Evolutionary conservation across 163 green algal species (phyloP).

Genomic region (Picocystis sp.): DNA sequence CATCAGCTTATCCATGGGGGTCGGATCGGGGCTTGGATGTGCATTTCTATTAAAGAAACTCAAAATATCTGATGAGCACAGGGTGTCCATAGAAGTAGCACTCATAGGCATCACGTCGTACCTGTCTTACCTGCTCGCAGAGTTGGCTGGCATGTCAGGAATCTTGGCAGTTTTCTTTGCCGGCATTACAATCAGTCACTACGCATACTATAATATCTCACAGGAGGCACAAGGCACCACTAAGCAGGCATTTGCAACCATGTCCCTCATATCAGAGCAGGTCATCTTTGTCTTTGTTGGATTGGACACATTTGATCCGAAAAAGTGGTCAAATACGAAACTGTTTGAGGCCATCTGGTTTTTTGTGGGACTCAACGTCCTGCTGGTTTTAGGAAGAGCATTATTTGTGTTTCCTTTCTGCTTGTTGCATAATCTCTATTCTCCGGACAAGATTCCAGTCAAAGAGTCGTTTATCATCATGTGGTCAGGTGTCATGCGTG

Average conservation of each 20-base stretch:
- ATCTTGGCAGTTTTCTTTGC: slow-evolving; percentile 77
- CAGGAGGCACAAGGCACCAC: slow-evolving; percentile 26
- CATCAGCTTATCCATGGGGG: slow-evolving; percentile 32
- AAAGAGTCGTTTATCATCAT: slow-evolving; percentile 47
- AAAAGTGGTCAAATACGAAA: slow-evolving; percentile 45
- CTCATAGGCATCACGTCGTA: slow-evolving; percentile 53
- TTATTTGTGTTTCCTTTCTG: slow-evolving; percentile 51
- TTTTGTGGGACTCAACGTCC: slow-evolving; percentile 26
- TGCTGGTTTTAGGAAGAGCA: slow-evolving; percentile 35
- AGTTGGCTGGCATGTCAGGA: slow-evolving; percentile 48
- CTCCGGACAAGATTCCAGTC: slow-evolving; percentile 24
- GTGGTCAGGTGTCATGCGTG: slow-evolving; percentile 70
- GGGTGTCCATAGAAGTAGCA: slow-evolving; percentile 28
- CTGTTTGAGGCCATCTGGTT: slow-evolving; percentile 19
- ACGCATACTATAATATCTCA: slow-evolving; percentile 55
- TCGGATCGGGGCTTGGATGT: slow-evolving; percentile 26
- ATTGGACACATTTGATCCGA: slow-evolving; percentile 54
- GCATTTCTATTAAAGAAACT: no score
- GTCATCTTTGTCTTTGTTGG: slow-evolving; percentile 74
- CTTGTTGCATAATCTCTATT: slow-evolving; percentile 38
- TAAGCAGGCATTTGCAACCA: slow-evolving; percentile 45
- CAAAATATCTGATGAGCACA: no score
- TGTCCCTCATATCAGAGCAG: slow-evolving; percentile 61
- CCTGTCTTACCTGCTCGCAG: slow-evolving; percentile 49
- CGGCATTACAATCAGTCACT: slow-evolving; percentile 52